These are phyloP conservation scores for Cocos nucifera DNA, from an alignment of 176 grass and related monocot genomes.

Conservation along the genomic window DNA sequence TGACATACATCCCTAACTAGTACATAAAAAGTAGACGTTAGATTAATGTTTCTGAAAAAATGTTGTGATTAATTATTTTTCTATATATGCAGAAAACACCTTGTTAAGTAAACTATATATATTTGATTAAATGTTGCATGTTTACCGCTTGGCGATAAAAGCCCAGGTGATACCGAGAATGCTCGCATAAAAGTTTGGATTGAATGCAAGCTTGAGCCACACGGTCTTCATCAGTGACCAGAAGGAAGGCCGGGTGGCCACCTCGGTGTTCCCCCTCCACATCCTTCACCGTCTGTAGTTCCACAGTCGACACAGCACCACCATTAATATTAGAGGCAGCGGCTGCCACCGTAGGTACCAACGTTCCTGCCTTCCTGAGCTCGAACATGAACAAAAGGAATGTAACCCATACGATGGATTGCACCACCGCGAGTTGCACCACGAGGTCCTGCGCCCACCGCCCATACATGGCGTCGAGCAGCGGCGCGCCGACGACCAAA, in stretches of 20 bases:
- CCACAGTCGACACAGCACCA: too few species aligned
- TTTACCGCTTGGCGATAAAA: conserved; percentile 52
- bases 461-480: conserved; percentile 83
- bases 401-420: conserved; percentile 55
- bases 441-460: conserved; percentile 82
- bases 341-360: background rate
- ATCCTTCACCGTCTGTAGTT: conserved; percentile 16
- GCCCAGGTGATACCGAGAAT: conserved; percentile 56
- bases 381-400: conserved; percentile 55
- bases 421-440: conserved; percentile 75
- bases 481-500: conserved; percentile 76
- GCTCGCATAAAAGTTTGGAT: conserved; percentile 69
- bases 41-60: too few species aligned
- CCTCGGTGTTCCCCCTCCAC: conserved; percentile 17
- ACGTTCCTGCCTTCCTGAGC: conserved; percentile 35
- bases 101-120: too few species aligned
- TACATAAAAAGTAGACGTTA: too few species aligned
- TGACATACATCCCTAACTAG: too few species aligned
- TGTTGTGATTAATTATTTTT: too few species aligned
- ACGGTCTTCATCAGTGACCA: conserved; percentile 43
- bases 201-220: conserved; percentile 43
- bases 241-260: conserved; percentile 21
- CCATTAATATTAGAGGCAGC: background rate
- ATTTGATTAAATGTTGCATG: background rate
- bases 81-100: too few species aligned